Evolutionary conservation across 306 rosid species (phyloP).

Genomic region (Lablab purpureus): DNA sequence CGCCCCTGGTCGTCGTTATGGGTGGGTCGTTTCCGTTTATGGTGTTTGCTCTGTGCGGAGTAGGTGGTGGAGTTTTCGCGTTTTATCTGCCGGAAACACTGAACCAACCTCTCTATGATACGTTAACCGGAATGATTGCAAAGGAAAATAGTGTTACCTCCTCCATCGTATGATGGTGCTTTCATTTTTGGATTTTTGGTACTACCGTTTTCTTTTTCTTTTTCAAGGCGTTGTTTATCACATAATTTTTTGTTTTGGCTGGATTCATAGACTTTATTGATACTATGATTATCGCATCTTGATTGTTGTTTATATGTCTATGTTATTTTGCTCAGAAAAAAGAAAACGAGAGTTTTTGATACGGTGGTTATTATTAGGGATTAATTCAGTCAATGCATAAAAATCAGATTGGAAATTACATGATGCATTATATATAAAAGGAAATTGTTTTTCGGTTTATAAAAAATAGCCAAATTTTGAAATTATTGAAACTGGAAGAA

Average conservation of each 20-base stretch:
- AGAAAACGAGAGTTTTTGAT: too few relatives aligned
- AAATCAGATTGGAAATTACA: too few relatives aligned
- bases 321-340: too few relatives aligned
- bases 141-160: neutral
- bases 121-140: slow-evolving; percentile 67
- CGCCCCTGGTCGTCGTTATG: slow-evolving; percentile 77
- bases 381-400: too few relatives aligned
- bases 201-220: neutral
- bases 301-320: neutral
- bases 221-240: neutral
- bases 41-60: slow-evolving; percentile 69
- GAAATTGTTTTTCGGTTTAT: too few relatives aligned
- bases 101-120: slow-evolving; percentile 74
- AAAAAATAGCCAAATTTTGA: too few relatives aligned
- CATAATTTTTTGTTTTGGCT: neutral
- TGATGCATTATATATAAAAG: too few relatives aligned
- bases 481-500: too few relatives aligned
- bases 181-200: neutral
- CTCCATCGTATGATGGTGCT: neutral
- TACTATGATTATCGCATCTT: neutral
- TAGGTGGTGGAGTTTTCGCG: slow-evolving; percentile 62
- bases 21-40: slow-evolving; percentile 71
- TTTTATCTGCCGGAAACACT: slow-evolving; percentile 83
- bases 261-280: neutral
- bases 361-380: neutral